These are phyloP conservation scores for Alternaria hordeiaustralica DNA, from an alignment of 2,329 filamentous ascomycete genomes.

Conservation along the genomic window DNA sequence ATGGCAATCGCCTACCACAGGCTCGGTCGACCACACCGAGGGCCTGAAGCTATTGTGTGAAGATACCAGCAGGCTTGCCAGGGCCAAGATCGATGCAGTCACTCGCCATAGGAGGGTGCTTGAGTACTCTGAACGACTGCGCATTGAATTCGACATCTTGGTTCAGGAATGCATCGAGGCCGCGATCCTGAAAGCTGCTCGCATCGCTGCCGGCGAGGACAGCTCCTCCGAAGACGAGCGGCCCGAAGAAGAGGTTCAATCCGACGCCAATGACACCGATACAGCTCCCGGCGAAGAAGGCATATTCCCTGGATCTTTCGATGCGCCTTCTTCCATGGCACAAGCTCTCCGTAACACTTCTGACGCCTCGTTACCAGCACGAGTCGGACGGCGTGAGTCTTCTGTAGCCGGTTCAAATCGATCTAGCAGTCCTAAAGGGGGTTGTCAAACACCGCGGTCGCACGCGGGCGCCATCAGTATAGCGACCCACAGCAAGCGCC, in stretches of 20 bases:
- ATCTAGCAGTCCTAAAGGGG: constrained; percentile 89
- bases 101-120: constrained; percentile 90
- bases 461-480: constrained; percentile 68
- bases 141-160: constrained; percentile 88
- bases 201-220: constrained; percentile 82
- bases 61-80: constrained; percentile 85
- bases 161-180: constrained; percentile 96
- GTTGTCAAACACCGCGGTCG: constrained; percentile 82
- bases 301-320: constrained; percentile 65
- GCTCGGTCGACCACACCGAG: constrained; percentile 91
- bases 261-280: constrained; percentile 52
- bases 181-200: constrained; percentile 86
- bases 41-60: constrained; percentile 85
- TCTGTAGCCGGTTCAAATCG: constrained; percentile 77
- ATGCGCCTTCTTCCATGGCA: constrained; percentile 63
- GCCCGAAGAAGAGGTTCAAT: constrained; percentile 54
- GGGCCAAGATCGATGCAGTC: constrained; percentile 90
- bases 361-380: constrained; percentile 55
- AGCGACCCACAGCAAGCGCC: constrained; percentile 71
- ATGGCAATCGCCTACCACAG: constrained; percentile 93
- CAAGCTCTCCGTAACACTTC: constrained; percentile 63
- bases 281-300: constrained; percentile 57
- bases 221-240: constrained; percentile 71
- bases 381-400: constrained; percentile 59
- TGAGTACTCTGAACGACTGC: constrained; percentile 94